Conservation (phyloP, 2,329 filamentous ascomycete genomes). For the Aspergillaceae sp. region DNA sequence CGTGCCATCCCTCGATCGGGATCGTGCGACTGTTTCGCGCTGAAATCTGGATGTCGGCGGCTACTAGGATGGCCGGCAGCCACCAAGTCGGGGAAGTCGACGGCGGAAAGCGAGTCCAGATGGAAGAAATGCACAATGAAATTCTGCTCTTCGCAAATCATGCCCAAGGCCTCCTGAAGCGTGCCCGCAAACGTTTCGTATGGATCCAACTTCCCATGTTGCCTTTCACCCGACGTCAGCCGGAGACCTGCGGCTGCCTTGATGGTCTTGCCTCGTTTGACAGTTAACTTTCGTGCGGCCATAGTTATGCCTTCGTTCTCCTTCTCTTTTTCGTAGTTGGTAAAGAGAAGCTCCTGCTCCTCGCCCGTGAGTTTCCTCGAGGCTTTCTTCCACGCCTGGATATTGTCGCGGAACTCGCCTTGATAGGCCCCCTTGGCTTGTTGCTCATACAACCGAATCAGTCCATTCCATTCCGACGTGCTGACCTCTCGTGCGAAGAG, state of each 20-base stretch:
- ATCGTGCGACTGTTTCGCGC: constrained; percentile 69
- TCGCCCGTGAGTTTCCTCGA: constrained; percentile 67
- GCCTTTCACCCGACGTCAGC: constrained; percentile 40
- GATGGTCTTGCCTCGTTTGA: constrained; percentile 81
- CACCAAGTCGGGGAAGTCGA: constrained; percentile 78
- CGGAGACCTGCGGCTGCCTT: constrained; percentile 36
- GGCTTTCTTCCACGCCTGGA: constrained; percentile 69
- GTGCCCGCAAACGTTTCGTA: constrained; percentile 75
- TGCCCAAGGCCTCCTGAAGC: constrained; percentile 70
- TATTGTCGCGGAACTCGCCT: constrained; percentile 69
- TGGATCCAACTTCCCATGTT: constrained; percentile 60
- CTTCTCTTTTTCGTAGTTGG: constrained; percentile 78
- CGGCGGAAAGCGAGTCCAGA: constrained; percentile 69
- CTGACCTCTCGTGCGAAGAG: constrained; percentile 84
- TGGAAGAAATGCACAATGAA: constrained; percentile 98
- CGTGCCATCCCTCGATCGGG: constrained; percentile 80
- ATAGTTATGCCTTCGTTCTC: constrained; percentile 60
- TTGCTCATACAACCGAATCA: constrained; percentile 72
- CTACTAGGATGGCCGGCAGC: constrained; percentile 56
- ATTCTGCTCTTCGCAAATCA: constrained; percentile 90
- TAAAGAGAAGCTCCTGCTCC: constrained; percentile 80
- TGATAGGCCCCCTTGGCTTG: constrained; percentile 70
- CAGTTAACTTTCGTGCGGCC: constrained; percentile 79
- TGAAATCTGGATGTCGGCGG: constrained; percentile 64
- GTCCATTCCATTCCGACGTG: constrained; percentile 66